Evolutionary conservation across 192 early-diverging fungal species (phyloP), one percentile per base, ranked within the genome.

Genomic region (Coemansia sp.): DNA sequence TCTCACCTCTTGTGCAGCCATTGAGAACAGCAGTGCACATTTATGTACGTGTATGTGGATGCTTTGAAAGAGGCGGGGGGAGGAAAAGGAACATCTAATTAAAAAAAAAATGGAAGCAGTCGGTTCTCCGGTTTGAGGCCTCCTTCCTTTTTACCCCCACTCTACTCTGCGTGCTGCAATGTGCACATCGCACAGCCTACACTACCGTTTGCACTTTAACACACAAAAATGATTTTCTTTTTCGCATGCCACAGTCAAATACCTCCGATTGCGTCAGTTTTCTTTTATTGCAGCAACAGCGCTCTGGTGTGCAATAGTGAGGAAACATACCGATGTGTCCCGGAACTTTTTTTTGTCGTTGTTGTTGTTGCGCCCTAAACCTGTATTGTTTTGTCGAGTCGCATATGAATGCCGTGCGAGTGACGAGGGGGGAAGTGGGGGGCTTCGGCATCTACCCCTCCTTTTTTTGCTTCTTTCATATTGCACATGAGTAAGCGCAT

Each of bases 401-500:
- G 42, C 42, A 27, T 24, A 49, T 7, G 32, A 35, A 35, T 25
- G 10, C 47, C 47, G 24, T 49, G 24, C 47, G 24, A 49, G 22
- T 14, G 47, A 27, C 6, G 49, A 53, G 27, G 5, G 27, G 11
- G 11, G 14, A 29, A 29, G 19, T 20, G 49, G 49, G 22, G 45
- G 7, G 6, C 14, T 51, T 53, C 49, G 49, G 49, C 49, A 53
- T 53, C 27, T 17, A 31, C 27, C 49, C 49, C 27, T 31, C 49
- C 22, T 32, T 31, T 27, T 53, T 27, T 7, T 35, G 4, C 7
- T 35, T 35, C 7, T 5, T 35, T 35, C n/a, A n/a, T n/a, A 49
- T 49, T 53, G 49, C 49, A 53, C 49, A 53, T 53, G 49, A 53
- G 49, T 53, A 53, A 53, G 49, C 49, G 27, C 49, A 53, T 53